phyloP scores from a whole-genome alignment of 306 rosid genomes.

The Vicia villosa region DNA sequence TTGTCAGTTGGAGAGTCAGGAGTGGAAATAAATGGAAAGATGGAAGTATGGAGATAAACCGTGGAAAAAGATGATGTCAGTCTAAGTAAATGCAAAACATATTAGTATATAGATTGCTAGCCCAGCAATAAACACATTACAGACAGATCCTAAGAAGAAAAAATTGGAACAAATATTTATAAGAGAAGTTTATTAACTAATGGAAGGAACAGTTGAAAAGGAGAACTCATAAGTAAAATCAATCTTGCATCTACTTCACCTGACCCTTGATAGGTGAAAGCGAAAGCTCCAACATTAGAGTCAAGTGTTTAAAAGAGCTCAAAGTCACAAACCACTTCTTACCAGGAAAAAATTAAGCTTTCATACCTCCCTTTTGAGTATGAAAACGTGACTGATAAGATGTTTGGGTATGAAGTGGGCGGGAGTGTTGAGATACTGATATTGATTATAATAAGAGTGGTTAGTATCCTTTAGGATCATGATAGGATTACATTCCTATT shows the following conservation, averaged over 20 bases:
- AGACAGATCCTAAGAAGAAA: not conserved
- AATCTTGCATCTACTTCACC: not conserved
- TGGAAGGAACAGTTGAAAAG: constrained; percentile 2
- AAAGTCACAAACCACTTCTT: constrained; percentile 1
- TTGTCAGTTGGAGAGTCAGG: not conserved
- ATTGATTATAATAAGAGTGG: not conserved
- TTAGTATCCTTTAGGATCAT: not conserved
- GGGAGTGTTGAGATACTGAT: not conserved
- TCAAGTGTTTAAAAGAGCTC: not conserved
- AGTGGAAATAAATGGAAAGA: not conserved
- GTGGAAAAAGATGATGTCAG: not conserved
- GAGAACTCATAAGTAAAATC: not conserved
- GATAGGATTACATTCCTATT: not conserved
- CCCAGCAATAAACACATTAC: not conserved
- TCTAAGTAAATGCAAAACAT: not conserved
- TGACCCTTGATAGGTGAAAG: constrained; percentile 5
- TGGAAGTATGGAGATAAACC: not conserved
- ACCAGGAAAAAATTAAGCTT: not conserved
- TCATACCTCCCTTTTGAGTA: constrained; percentile 1
- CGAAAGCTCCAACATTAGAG: constrained; percentile 4
- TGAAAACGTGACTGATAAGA: not conserved
- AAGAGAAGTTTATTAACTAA: not conserved
- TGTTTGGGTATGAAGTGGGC: not conserved
- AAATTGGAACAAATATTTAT: constrained; percentile 11
- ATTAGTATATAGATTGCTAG: not conserved